phyloP scores from a whole-genome alignment of 2,329 filamentous ascomycete species.

The Monilinia vaccinii-corymbosi region DNA sequence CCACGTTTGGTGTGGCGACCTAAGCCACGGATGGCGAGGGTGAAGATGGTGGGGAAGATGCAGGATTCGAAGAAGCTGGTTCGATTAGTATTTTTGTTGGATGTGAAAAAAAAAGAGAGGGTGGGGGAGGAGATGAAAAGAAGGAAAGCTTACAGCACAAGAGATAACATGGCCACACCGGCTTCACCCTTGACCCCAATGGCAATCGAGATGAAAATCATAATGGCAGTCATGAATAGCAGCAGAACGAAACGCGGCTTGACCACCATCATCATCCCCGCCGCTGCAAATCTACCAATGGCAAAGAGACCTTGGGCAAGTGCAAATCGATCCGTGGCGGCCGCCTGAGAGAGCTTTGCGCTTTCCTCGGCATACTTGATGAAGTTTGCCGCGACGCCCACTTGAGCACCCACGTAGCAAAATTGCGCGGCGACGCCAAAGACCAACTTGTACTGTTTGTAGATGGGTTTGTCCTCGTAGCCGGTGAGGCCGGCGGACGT shows the following conservation, averaged over 20 bases:
- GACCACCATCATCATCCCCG: conserved; percentile 49
- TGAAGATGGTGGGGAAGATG: conserved; percentile 75
- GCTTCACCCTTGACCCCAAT: conserved; percentile 34
- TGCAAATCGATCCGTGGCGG: conserved; percentile 57
- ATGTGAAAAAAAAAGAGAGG: too few species aligned
- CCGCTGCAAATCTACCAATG: conserved; percentile 61
- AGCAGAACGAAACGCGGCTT: conserved; percentile 61
- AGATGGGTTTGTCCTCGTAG: conserved; percentile 18
- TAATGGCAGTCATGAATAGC: conserved; percentile 50
- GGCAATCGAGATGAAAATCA: conserved; percentile 41
- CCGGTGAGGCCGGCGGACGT: conserved; percentile 10
- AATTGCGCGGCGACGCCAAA: conserved; percentile 70
- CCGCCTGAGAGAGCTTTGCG: conserved; percentile 34
- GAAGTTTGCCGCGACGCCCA: conserved; percentile 13
- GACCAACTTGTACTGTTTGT: conserved; percentile 45
- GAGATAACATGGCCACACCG: conserved; percentile 53
- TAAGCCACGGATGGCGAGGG: conserved; percentile 69
- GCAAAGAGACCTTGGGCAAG: conserved; percentile 67
- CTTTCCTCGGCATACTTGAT: conserved; percentile 15
- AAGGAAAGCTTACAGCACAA: conserved; percentile 41
- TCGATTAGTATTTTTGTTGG: background rate
- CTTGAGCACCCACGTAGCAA: conserved; percentile 55
- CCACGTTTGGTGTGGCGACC: conserved; percentile 72
- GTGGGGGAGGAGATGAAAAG: background rate
- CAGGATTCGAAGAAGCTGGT: conserved; percentile 60